phyloP scores from a whole-genome alignment of 306 rosid species.

The Sindora glabra region DNA sequence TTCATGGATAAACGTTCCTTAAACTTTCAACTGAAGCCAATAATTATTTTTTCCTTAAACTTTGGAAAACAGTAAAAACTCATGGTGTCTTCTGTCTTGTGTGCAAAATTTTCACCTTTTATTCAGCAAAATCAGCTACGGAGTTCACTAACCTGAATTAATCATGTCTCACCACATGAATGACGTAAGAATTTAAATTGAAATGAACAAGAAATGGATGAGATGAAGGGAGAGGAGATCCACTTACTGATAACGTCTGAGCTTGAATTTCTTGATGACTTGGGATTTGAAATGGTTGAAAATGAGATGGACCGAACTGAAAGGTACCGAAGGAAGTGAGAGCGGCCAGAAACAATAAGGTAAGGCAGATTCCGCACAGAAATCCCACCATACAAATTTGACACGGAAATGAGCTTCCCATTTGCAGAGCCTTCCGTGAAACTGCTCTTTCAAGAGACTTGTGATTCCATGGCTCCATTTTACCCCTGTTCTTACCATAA shows the following conservation, averaged over 20 bases:
- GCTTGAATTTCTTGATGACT: conserved; percentile 38
- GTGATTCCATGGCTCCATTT: conserved; percentile 49
- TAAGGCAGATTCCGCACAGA: conserved; percentile 74
- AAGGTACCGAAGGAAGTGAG: conserved; percentile 64
- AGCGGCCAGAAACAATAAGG: conserved; percentile 67
- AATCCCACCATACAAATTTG: conserved; percentile 89
- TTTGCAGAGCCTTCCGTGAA: conserved; percentile 75
- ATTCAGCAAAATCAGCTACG: background rate
- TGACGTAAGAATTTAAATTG: background rate
- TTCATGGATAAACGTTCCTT: background rate
- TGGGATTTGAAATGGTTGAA: conserved; percentile 30
- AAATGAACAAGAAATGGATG: background rate
- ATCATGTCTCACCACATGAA: background rate
- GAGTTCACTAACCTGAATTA: background rate
- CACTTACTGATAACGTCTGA: conserved; percentile 51
- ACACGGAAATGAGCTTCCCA: conserved; percentile 76
- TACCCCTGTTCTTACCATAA: background rate
- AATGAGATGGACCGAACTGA: conserved; percentile 40
- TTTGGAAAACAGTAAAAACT: conserved; percentile 5
- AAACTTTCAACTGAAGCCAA: background rate
- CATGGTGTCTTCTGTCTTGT: background rate
- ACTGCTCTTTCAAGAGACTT: conserved; percentile 69
- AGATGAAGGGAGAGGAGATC: background rate
- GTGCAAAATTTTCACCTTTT: background rate
- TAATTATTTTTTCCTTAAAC: background rate